Evolutionary conservation across 1,284 basidiomycete genomes (phyloP), one percentile per base, ranked within the genome.

Genomic region (Leccinum subspadiceum): DNA sequence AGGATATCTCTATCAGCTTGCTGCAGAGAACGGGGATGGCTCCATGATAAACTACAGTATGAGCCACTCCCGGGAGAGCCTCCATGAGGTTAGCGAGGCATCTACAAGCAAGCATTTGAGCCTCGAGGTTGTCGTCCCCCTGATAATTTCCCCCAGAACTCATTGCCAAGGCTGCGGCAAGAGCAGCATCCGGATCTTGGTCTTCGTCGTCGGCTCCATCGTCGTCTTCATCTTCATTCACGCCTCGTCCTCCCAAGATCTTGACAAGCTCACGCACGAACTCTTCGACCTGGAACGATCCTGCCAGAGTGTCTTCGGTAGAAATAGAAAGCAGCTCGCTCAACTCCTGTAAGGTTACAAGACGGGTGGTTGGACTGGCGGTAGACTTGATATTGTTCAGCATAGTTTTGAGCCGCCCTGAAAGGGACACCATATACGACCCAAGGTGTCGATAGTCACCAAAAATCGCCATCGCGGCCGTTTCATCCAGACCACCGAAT

Each of bases 1-100:
- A 96, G 26, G 93, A 93, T 59, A 98, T 98, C 76, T 96, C 93
- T 71, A 94, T 87, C 63, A 98, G 78, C 75, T 98, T 97, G 81
- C 91, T 92, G 83, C 95, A 97, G 53, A 98, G 82, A 35, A 95
- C 93, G 20, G 93, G 94, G 60, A 98, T 95, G 15, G 94, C 95
- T 17, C 94, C 95, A 68, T 96, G 92, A 71, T 96, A 93, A 46
- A 97, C 95, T 65, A 98, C 89, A 35, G 93, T 95, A 71, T 96
- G 94, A 9, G 94, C 93, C 56, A 93, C 91, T 29, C 94, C 94
- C 13, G 96, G 96, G 12, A 98, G 81, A 9, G 94, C 95, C 75
- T 98, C 95, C 93, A 98, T 95, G 60, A 98, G 81, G 74, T 98
- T 97, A 48, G 95, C 95, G 58, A 98, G 81, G 74, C 95, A 98